Conservation (phyloP, 257 asterid genomes). For the Forsythia viridissima region DNA sequence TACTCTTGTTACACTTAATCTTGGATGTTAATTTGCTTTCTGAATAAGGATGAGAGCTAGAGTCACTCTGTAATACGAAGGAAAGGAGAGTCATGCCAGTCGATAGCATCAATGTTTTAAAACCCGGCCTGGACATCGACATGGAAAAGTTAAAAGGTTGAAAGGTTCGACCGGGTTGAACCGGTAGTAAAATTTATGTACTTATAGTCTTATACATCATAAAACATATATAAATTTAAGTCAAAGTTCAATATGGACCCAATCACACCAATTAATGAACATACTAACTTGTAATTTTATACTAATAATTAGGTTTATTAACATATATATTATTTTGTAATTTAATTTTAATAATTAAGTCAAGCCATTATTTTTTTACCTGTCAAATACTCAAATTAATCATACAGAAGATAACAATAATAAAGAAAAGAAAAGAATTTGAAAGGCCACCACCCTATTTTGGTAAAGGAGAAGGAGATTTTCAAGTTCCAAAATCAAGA, state of each 20-base stretch:
- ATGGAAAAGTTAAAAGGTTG: too few species aligned
- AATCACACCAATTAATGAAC: too few species aligned
- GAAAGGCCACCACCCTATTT: neutral
- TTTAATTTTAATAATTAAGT: too few species aligned
- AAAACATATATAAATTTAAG: neutral
- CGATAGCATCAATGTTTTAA: neutral
- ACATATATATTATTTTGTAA: too few species aligned
- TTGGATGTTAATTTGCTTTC: neutral
- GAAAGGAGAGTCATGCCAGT: neutral
- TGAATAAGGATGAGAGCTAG: neutral
- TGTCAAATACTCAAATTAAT: neutral
- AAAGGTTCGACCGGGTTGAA: too few species aligned
- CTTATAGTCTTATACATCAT: neutral
- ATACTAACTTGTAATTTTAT: too few species aligned
- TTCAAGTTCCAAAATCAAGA: neutral
- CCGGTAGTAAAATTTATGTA: too few species aligned
- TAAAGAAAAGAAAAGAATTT: too few species aligned
- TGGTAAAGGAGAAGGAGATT: neutral
- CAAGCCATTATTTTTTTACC: neutral
- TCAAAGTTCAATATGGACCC: too few species aligned
- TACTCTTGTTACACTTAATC: neutral
- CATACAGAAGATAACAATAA: neutral
- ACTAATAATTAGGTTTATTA: too few species aligned
- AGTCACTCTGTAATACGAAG: neutral
- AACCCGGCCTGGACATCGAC: neutral